Evolutionary conservation across 164 flowering plant genomes (phyloP).

Genomic region (Kingdonia uniflora): DNA sequence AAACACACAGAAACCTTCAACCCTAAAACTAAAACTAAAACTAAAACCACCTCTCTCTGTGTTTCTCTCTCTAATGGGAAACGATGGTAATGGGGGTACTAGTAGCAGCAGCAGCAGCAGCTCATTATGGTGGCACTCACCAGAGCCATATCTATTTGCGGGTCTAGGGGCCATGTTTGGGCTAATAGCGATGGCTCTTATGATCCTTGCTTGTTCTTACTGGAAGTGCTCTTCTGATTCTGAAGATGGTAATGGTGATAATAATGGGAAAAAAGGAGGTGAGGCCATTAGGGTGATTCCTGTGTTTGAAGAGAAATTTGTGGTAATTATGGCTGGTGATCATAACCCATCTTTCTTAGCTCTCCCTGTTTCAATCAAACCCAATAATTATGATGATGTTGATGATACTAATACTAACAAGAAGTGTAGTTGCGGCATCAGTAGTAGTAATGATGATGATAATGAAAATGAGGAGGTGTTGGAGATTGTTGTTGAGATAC

Average conservation of each 20-base stretch:
- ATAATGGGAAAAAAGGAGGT: conserved; percentile 13
- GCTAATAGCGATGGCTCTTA: conserved; percentile 50
- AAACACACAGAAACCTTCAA: too few relatives aligned
- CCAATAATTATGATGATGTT: too few relatives aligned
- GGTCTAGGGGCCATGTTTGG: conserved; percentile 64
- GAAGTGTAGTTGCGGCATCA: too few relatives aligned
- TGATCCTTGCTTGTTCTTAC: conserved; percentile 58
- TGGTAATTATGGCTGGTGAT: conserved; percentile 51
- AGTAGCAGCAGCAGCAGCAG: too few relatives aligned
- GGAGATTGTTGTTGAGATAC: too few relatives aligned
- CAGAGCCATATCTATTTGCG: conserved; percentile 59
- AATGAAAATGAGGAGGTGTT: too few relatives aligned
- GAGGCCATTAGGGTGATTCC: conserved; percentile 5
- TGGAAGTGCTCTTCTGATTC: conserved; percentile 41
- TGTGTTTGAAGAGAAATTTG: conserved; percentile 30
- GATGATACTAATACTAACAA: too few relatives aligned
- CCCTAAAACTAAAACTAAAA: too few relatives aligned
- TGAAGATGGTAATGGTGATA: conserved; percentile 11
- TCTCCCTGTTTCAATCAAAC: conserved; percentile 19
- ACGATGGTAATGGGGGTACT: too few relatives aligned
- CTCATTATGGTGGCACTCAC: conserved; percentile 70
- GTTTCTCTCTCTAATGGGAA: too few relatives aligned
- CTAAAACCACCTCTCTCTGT: too few relatives aligned
- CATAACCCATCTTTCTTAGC: conserved; percentile 39
- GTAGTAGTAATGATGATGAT: too few relatives aligned